Conservation (phyloP, 768 basidiomycete species). For the Hemileccinum impolitum region DNA sequence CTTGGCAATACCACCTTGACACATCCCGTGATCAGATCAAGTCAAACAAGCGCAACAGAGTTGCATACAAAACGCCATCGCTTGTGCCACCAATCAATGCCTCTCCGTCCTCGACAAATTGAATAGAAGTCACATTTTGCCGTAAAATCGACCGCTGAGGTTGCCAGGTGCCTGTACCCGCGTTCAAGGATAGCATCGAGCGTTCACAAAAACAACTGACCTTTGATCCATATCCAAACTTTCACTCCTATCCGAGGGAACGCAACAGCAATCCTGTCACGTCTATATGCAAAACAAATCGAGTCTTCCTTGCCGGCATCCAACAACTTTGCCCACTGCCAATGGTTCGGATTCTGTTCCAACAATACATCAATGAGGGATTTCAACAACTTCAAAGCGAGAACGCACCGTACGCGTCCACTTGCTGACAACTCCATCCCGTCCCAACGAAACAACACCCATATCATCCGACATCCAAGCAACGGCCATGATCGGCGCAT, state of each 20-base stretch:
- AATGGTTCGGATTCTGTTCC: constrained; percentile 44
- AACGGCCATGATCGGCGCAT: constrained; percentile 44
- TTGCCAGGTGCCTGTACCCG: constrained; percentile 54
- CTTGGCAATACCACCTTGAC: constrained; percentile 62
- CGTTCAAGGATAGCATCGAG: constrained; percentile 1
- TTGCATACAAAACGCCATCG: constrained; percentile 62
- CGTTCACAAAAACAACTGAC: constrained; percentile 28
- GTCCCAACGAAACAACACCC: constrained; percentile 54
- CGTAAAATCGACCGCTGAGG: constrained; percentile 60
- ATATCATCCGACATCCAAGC: constrained; percentile 59
- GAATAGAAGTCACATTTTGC: constrained; percentile 60
- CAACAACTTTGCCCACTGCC: constrained; percentile 56
- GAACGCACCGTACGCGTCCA: constrained; percentile 55
- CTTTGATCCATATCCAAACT: constrained; percentile 61
- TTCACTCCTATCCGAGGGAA: constrained; percentile 58
- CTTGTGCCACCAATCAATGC: constrained; percentile 66
- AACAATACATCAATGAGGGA: not conserved
- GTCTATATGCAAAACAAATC: constrained; percentile 51
- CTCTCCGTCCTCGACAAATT: constrained; percentile 60
- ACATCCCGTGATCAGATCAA: constrained; percentile 10
- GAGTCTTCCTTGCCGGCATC: constrained; percentile 46
- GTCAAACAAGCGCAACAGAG: not conserved
- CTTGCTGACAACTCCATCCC: constrained; percentile 54
- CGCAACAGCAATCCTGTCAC: constrained; percentile 60
- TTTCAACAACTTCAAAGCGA: not conserved